Conservation (phyloP, 1,284 basidiomycete genomes). For the Retiboletus flavoniger region DNA sequence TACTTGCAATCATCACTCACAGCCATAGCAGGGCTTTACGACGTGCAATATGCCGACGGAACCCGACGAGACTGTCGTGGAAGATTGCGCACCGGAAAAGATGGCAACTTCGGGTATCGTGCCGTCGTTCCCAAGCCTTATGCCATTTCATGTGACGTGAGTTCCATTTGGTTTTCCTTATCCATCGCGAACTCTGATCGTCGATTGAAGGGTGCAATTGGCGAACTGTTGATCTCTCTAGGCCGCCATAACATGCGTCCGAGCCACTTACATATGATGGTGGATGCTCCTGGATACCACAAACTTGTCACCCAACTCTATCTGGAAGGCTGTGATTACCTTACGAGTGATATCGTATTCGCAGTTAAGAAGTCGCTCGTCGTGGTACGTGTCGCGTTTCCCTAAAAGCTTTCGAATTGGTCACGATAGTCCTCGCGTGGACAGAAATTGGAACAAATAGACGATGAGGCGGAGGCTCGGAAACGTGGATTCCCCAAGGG, state of each 20-base stretch:
- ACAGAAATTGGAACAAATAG: constrained; percentile 50
- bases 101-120: constrained; percentile 73
- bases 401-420: background rate
- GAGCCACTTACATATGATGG: constrained; percentile 75
- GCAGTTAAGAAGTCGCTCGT: constrained; percentile 69
- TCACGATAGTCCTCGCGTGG: background rate
- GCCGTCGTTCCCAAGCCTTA: constrained; percentile 79
- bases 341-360: constrained; percentile 74
- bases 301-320: constrained; percentile 76
- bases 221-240: constrained; percentile 55
- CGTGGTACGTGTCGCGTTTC: constrained; percentile 45
- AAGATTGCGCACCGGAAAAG: constrained; percentile 55
- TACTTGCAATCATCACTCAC: background rate
- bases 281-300: constrained; percentile 69
- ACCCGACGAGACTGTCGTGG: constrained; percentile 76
- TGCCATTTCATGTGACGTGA: constrained; percentile 74
- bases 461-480: constrained; percentile 53
- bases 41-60: constrained; percentile 63
- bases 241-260: constrained; percentile 78
- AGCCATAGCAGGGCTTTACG: constrained; percentile 47
- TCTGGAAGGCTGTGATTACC: constrained; percentile 65
- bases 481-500: constrained; percentile 62
- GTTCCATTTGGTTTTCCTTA: constrained; percentile 16
- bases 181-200: background rate
- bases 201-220: constrained; percentile 65